phyloP scores from a whole-genome alignment of 257 asterid genomes.

The Hygrophila difformis region DNA sequence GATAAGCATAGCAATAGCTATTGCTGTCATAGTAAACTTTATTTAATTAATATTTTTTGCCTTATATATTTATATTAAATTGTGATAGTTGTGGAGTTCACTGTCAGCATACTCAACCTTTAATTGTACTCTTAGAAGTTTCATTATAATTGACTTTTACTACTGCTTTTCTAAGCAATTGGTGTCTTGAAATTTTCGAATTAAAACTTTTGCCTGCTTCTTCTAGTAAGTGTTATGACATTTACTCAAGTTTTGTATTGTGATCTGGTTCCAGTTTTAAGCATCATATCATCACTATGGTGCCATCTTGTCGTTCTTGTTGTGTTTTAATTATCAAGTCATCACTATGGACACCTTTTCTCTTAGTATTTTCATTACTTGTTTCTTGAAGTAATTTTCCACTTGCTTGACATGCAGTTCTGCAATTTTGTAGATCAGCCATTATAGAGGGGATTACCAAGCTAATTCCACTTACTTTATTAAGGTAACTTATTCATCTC shows the following conservation, averaged over 20 bases:
- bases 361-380: constrained; percentile 10
- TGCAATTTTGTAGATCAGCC: constrained; percentile 82
- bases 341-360: constrained; percentile 6
- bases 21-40: not conserved
- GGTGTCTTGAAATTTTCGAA: not conserved
- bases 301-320: too few species aligned
- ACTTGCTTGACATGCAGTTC: constrained; percentile 82
- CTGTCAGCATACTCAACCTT: constrained; percentile 3
- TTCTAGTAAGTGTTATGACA: constrained; percentile 4
- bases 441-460: constrained; percentile 43
- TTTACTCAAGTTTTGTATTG: constrained; percentile 7
- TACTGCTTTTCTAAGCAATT: not conserved
- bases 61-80: not conserved
- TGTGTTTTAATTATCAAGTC: constrained; percentile 8
- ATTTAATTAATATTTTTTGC: not conserved
- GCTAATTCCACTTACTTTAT: constrained; percentile 45
- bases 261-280: too few species aligned
- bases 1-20: constrained; percentile 2
- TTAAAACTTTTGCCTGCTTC: not conserved
- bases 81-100: not conserved
- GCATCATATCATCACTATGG: too few species aligned
- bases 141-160: constrained; percentile 4
- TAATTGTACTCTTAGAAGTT: not conserved
- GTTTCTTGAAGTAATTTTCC: constrained; percentile 43
- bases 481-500: constrained; percentile 42